Evolutionary conservation across 345 rosid species (phyloP), one percentile per base, ranked within the genome.

Genomic region (Microcos paniculata): DNA sequence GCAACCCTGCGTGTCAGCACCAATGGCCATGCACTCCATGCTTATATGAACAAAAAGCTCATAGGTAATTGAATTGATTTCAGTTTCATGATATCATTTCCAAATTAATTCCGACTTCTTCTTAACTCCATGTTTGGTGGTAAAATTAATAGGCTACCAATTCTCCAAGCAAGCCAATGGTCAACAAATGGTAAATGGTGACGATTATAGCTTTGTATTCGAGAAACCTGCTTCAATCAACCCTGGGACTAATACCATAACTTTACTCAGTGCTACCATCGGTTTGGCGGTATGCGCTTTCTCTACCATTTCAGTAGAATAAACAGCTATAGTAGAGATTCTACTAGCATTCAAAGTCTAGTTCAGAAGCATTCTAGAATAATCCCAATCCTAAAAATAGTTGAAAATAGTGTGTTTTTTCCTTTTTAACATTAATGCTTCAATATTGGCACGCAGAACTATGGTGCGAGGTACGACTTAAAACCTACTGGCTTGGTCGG

Each of bases 11-110:
- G 83, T 1, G 70, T 81, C 8, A 70, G 85, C 67, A 82, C 86
- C 26, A 84, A 82, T 3, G 90, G 94, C 13, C 91, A 88, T 43
- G 79, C 91, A 12, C 78, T 91, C 66, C 89, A 91, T 40, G 90
- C 86, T 45, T 91, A 76, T 70, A 78, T 91, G 35, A 89, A 92
- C 49, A 94, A 90, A 31, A 23, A 81, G 19, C 75, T 82, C 51
- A 7, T 84, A 28, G 74, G 77, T 71, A 65, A 23, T 38, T n/a
- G n/a, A n/a, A n/a, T n/a, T n/a, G n/a, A n/a, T n/a, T n/a, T n/a
- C n/a, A n/a, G n/a, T n/a, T n/a, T n/a, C n/a, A n/a, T n/a, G n/a
- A n/a, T n/a, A n/a, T n/a, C n/a, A n/a, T n/a, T n/a, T n/a, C n/a
- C n/a, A n/a, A n/a, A n/a, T n/a, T n/a, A n/a, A 38, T 65, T 6